Evolutionary conservation across 1,139 yeast genomes (phyloP).

Genomic region (Blastobotrys buckinghamii): DNA sequence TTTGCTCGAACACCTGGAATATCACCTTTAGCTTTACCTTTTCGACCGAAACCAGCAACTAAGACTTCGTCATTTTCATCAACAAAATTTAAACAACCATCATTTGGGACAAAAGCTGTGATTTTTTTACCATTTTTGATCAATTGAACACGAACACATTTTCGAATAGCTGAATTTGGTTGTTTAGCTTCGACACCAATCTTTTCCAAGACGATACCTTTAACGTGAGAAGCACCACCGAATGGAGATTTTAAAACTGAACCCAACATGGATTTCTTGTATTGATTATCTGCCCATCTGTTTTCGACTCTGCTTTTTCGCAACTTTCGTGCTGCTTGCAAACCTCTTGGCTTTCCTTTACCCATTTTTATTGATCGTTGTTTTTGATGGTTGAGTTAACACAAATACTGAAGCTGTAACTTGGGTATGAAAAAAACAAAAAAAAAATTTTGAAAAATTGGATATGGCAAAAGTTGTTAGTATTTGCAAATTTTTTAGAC

Average conservation of each 20-base stretch:
- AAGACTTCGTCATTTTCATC: conserved; percentile 92
- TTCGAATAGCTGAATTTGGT: conserved; percentile 99
- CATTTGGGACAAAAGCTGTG: conserved; percentile 99
- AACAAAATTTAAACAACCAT: conserved; percentile 99
- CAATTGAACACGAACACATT: conserved; percentile 99
- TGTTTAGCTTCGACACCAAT: conserved; percentile 99
- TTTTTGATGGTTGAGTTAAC: not conserved
- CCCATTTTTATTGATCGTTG: conserved; percentile 3
- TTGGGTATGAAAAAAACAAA: no score
- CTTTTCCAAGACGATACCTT: conserved; percentile 99
- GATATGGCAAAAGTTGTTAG: no score
- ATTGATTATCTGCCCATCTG: conserved; percentile 99
- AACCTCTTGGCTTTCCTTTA: conserved; percentile 79
- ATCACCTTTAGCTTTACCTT: conserved; percentile 99
- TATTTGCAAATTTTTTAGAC: no score
- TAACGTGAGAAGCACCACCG: conserved; percentile 99
- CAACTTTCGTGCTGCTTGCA: conserved; percentile 99
- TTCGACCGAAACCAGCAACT: conserved; percentile 99
- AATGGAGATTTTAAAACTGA: conserved; percentile 99
- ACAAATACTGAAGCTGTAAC: no score
- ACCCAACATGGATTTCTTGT: conserved; percentile 98
- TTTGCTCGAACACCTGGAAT: conserved; percentile 71
- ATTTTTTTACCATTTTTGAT: conserved; percentile 99
- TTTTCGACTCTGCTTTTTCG: conserved; percentile 99
- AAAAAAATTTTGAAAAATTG: not conserved